phyloP scores from a whole-genome alignment of 169 alveolate species.

The Plasmodium fragile region DNA sequence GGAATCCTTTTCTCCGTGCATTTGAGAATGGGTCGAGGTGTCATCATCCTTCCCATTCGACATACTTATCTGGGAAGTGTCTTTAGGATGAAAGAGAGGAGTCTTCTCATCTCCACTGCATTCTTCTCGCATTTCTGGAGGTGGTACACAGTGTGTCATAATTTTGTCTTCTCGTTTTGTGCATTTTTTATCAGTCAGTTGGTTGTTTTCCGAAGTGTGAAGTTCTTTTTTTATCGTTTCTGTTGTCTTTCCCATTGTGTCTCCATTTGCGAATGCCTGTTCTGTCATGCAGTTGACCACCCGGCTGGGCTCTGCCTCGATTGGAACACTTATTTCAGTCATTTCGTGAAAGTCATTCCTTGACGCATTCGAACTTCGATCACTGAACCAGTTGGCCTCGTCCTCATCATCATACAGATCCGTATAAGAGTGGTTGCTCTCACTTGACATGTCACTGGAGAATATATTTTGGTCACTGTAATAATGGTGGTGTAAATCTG shows the following conservation, averaged over 20 bases:
- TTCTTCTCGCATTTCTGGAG: neutral
- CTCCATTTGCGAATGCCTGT: neutral
- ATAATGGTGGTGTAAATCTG: neutral
- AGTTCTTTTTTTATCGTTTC: neutral
- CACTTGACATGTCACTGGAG: slow-evolving; percentile 38
- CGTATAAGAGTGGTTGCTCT: slow-evolving; percentile 35
- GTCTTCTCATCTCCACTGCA: neutral
- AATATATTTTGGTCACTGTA: slow-evolving; percentile 10
- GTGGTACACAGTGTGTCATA: neutral
- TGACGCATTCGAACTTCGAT: neutral
- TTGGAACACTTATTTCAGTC: neutral
- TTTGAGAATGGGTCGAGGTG: neutral
- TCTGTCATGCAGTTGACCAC: neutral
- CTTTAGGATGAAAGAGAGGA: neutral
- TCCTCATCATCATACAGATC: slow-evolving; percentile 35
- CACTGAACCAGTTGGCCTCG: slow-evolving; percentile 9
- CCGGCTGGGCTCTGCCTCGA: neutral
- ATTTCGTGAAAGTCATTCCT: neutral
- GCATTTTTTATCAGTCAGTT: neutral
- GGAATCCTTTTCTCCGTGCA: neutral
- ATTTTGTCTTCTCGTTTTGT: neutral
- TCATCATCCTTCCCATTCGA: neutral
- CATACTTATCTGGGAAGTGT: neutral
- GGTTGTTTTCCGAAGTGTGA: neutral
- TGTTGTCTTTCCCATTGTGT: neutral